Conservation (phyloP, 164 flowering plant species). For the Vitis rupestris region DNA sequence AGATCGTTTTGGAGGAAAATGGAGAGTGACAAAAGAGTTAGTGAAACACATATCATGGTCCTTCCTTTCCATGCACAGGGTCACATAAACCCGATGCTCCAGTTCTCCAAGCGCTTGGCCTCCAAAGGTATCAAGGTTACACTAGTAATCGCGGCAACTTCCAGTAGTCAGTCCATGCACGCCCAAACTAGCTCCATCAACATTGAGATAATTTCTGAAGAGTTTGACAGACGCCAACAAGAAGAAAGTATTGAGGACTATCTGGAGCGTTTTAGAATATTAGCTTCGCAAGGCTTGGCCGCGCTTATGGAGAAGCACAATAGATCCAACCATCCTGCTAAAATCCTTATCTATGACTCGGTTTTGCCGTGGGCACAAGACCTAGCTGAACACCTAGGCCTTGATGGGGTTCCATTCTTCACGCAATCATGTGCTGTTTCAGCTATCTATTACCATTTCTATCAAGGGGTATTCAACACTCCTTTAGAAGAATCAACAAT, state of each 20-base stretch:
- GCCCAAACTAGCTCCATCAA: background rate
- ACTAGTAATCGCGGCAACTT: conserved; percentile 18
- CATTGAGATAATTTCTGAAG: conserved; percentile 22
- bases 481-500: conserved; percentile 11
- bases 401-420: conserved; percentile 45
- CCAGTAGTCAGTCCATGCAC: conserved; percentile 8
- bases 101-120: conserved; percentile 11
- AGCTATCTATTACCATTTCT: conserved; percentile 24
- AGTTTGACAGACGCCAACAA: conserved; percentile 9
- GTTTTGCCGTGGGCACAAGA: conserved; percentile 44
- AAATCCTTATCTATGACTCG: conserved; percentile 43
- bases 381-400: conserved; percentile 25
- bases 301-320: too few species aligned
- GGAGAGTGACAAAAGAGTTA: background rate
- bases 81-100: conserved; percentile 42
- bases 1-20: background rate
- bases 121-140: conserved; percentile 20
- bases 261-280: too few species aligned
- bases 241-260: background rate
- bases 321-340: conserved; percentile 9
- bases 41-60: conserved; percentile 11
- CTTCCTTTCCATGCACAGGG: conserved; percentile 33
- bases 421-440: conserved; percentile 42
- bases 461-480: conserved; percentile 5
- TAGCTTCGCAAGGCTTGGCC: too few species aligned